Evolutionary conservation across 164 flowering plant genomes (phyloP).

Genomic region (Piper betle): DNA sequence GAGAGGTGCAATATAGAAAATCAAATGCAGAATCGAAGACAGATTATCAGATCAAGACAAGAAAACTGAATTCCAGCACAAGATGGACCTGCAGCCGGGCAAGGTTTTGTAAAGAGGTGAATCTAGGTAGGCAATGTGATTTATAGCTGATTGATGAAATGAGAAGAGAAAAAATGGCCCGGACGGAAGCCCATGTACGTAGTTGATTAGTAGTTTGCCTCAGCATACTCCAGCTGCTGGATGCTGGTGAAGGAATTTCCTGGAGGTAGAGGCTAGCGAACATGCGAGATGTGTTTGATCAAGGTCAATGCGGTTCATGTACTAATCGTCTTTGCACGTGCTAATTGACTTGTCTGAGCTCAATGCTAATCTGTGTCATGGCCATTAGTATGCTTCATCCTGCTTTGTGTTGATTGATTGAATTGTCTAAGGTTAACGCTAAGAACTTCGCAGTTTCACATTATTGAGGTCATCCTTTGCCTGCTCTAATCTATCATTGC

Average conservation of each 20-base stretch:
- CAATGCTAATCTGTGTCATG: too few relatives aligned
- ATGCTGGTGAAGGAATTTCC: neutral
- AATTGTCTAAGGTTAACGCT: too few relatives aligned
- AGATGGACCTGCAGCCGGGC: neutral
- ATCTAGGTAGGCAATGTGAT: neutral
- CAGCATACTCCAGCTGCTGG: neutral
- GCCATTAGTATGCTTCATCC: too few relatives aligned
- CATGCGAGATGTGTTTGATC: too few relatives aligned
- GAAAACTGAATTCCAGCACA: neutral
- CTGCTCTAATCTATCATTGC: too few relatives aligned
- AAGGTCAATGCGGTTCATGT: too few relatives aligned
- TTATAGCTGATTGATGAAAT: neutral
- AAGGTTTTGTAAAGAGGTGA: neutral
- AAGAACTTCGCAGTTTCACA: too few relatives aligned
- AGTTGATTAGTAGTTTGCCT: neutral
- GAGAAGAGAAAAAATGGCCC: neutral
- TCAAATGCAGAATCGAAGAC: slow-evolving; percentile 2
- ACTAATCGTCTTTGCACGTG: too few relatives aligned
- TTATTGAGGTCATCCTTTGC: too few relatives aligned
- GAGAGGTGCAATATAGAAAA: slow-evolving; percentile 6
- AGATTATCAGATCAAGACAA: slow-evolving; percentile 15
- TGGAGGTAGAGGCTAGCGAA: neutral
- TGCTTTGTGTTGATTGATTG: too few relatives aligned
- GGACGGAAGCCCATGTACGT: neutral
- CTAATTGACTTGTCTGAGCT: too few relatives aligned